Evolutionary conservation across 345 rosid species (phyloP), one percentile per base, ranked within the genome.

Genomic region (Hibiscus trionum): DNA sequence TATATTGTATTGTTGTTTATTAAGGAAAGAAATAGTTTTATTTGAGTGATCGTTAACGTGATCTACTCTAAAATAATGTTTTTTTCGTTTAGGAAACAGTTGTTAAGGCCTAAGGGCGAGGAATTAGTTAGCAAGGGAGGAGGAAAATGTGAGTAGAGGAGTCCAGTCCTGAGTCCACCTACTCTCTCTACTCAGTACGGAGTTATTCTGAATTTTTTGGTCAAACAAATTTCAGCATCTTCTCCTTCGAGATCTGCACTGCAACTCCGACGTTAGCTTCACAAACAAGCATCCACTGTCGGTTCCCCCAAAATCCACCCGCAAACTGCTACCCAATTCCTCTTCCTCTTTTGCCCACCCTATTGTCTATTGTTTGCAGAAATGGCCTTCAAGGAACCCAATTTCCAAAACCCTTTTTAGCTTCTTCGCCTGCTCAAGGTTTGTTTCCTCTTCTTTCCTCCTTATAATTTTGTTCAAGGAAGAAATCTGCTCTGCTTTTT

Each of bases 321-420:
- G 42, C 42, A 37, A 37, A 37, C 11, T 21, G 17, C 5, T 15
- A 12, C 21, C 12, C 4, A 42, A 5, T 7, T 53, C 15, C 37
- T 50, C 3, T 53, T 53, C 8, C 56, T 12, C 49, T 15, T 50
- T 29, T 21, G 19, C 10, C 9, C 35, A 29, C 76, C 74, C 74
- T 72, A 61, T 72, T 42, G 3, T 17, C 74, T 72, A 61, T 72
- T 42, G 3, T 17, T 79, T 14, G 72, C 70, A 68, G 79, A 62
- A 62, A 72, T 69, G 75, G 72, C 76, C 76, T 79, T 72, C 35
- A 46, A 44, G 21, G 55, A 26, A 58, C 21, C 16, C 61, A 58
- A 11, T 10, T 55, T 58, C 31, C 19, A 37, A 17, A 66, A 39
- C 57, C 31, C 61, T 10, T 10, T 27, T 44, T 46, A 35, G 16